Evolutionary conservation across 305 asterid species (phyloP), one percentile per base, ranked within the genome.

Genomic region (Fraxinus albicans): DNA sequence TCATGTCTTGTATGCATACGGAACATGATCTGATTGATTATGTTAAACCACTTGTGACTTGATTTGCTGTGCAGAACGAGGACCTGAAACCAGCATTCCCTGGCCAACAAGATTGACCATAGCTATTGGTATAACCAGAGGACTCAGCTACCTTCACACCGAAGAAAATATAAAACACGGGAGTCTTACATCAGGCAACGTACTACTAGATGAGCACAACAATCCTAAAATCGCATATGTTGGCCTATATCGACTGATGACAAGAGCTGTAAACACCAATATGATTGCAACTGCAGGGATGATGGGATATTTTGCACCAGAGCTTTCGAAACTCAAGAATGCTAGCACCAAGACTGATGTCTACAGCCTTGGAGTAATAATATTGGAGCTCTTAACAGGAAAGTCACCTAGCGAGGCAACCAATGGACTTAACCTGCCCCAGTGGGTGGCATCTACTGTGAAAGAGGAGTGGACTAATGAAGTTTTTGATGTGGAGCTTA

Each of bases 381-480:
- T 93, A 23, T 81, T 93, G 86, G 97, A 93, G 87, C 96, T 93
- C 15, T 79, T 93, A 19, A 93, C 94, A 0, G 94, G 99, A 4
- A 88, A 89, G 19, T 91, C 94, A 2, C 91, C 92, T 0, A 86
- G 94, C 40, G 94, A 88, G 80, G 89, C 90, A 9, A 89, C 89
- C 4, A 90, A 88, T 77, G 94, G 91, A 2, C 89, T 88, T 1
- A 90, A 91, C 27, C 79, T 91, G 83, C 92, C 92, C 0, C 91
- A 88, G 53, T 91, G 92, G 94, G 91, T 91, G 70, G 90, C 94
- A 0, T 89, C 91, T 0, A 88, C 88, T n/a, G 92, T 91, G 42
- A 91, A 91, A 81, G 94, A 94, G 74, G 97, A 94, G 55, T 90
- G 97, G 98, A 94, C 95, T 50, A 90, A 89, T 81, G 93, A 91